phyloP scores from a whole-genome alignment of 306 rosid genomes.

The Carpinus viminea region DNA sequence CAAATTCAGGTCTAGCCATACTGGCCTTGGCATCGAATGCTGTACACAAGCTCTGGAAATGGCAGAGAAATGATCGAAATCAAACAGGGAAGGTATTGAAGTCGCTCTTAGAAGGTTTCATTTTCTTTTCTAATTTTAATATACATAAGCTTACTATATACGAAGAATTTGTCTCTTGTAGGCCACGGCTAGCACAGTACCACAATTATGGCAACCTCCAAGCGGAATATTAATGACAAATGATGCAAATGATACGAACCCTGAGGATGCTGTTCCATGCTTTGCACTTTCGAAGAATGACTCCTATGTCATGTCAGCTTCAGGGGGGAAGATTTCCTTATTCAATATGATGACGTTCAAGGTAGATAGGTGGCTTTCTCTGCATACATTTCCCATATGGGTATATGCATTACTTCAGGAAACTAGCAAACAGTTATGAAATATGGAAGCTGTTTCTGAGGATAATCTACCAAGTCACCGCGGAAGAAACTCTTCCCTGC shows the following conservation, averaged over 20 bases:
- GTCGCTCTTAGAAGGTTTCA: constrained; percentile 21
- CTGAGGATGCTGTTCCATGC: constrained; percentile 95
- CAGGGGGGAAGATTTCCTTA: constrained; percentile 97
- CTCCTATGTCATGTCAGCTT: constrained; percentile 98
- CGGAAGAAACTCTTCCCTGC: constrained; percentile 1
- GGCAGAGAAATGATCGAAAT: constrained; percentile 91
- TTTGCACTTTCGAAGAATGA: constrained; percentile 99
- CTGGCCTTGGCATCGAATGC: constrained; percentile 98
- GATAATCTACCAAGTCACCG: neutral
- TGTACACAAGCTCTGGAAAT: constrained; percentile 97
- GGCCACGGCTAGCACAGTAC: constrained; percentile 76
- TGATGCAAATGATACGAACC: constrained; percentile 83
- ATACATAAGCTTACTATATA: constrained; percentile 36
- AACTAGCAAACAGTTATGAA: neutral
- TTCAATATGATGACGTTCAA: constrained; percentile 99
- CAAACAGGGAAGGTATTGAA: constrained; percentile 56
- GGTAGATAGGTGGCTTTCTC: constrained; percentile 66
- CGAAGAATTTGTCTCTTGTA: constrained; percentile 34
- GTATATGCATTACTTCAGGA: neutral
- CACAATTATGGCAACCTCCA: constrained; percentile 95
- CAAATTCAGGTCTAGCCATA: constrained; percentile 89
- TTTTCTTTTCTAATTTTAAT: constrained; percentile 27
- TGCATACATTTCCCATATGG: constrained; percentile 10
- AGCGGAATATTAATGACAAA: constrained; percentile 99
- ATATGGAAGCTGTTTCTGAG: neutral